Percentiles rank a stretch among this genome's conserved stretches.
Conservation (phyloP, 352 stramenopile species). For the Pythium oligandrum region DNA sequence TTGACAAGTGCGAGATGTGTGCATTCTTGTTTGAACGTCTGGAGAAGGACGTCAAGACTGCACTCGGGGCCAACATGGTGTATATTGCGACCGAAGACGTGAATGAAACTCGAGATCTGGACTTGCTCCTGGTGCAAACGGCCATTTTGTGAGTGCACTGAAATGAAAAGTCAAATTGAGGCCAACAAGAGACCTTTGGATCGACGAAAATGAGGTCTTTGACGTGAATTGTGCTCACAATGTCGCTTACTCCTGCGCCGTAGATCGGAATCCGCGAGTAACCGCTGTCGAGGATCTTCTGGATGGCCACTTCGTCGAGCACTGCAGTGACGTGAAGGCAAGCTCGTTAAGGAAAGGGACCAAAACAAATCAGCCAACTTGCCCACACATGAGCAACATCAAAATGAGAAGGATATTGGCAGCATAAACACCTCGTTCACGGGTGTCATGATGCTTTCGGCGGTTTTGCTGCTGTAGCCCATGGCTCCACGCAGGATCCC, state of each 20-base stretch:
- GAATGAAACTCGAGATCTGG: conserved; percentile 57
- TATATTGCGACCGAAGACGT: conserved; percentile 54
- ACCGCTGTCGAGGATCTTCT: conserved; percentile 94
- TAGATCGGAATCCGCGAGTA: conserved; percentile 95
- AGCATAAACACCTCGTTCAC: conserved; percentile 96
- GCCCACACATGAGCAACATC: conserved; percentile 41
- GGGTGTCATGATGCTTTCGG: conserved; percentile 93
- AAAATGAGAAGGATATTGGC: conserved; percentile 50
- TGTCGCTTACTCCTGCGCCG: conserved; percentile 77
- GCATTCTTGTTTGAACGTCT: conserved; percentile 92
- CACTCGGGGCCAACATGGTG: conserved; percentile 89
- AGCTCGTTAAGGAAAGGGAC: conserved; percentile 3
- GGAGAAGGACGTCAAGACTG: conserved; percentile 90
- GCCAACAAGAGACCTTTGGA: conserved; percentile 82
- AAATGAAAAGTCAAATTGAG: background rate
- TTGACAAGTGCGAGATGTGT: conserved; percentile 94
- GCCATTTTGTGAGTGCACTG: conserved; percentile 13
- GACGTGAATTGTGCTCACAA: conserved; percentile 96
- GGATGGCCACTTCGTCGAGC: conserved; percentile 81
- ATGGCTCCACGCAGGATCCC: conserved; percentile 95
- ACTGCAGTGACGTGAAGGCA: conserved; percentile 20
- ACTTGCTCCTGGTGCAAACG: conserved; percentile 61
- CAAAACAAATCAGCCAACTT: conserved; percentile 35
- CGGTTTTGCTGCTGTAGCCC: conserved; percentile 89
- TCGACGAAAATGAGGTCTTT: conserved; percentile 99